phyloP scores from a whole-genome alignment of 1,284 basidiomycete species.

The Ganoderma lingzhi region DNA sequence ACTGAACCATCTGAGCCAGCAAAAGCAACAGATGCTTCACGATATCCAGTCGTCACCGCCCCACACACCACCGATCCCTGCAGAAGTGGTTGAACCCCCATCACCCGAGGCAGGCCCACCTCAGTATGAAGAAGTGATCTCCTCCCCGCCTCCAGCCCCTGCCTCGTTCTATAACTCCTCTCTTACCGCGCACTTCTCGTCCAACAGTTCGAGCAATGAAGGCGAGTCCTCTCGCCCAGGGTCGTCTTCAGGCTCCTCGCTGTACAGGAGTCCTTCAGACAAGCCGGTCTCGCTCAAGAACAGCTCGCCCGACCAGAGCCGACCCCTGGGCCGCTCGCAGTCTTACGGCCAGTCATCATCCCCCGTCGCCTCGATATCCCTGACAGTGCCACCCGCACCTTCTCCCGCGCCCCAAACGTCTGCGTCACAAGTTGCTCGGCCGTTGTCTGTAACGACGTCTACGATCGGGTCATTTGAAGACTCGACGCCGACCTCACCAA shows the following conservation, averaged over 20 bases:
- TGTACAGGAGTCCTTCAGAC: slow-evolving; percentile 28
- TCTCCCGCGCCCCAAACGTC: slow-evolving; percentile 8
- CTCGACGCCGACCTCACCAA: slow-evolving; percentile 3
- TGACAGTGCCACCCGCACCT: slow-evolving; percentile 12
- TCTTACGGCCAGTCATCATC: slow-evolving; percentile 20
- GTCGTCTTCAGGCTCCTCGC: slow-evolving; percentile 7
- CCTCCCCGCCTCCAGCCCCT: slow-evolving; percentile 15
- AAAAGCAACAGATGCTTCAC: slow-evolving; percentile 3
- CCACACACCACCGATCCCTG: slow-evolving; percentile 1
- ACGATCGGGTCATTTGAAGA: slow-evolving; percentile 24
- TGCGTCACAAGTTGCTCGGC: slow-evolving; percentile 1
- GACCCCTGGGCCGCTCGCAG: slow-evolving; percentile 24
- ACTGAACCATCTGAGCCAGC: background rate
- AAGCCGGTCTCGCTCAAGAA: slow-evolving; percentile 23
- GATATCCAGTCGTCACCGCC: background rate
- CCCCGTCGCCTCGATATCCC: slow-evolving; percentile 10
- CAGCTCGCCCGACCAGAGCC: slow-evolving; percentile 5
- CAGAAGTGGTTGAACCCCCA: slow-evolving; percentile 1
- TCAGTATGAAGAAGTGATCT: slow-evolving; percentile 32
- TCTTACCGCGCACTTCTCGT: slow-evolving; percentile 10
- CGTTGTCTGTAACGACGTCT: slow-evolving; percentile 16
- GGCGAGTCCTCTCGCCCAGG: slow-evolving; percentile 10
- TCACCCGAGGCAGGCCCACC: slow-evolving; percentile 18
- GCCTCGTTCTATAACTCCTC: slow-evolving; percentile 22
- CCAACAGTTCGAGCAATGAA: background rate